phyloP scores from a whole-genome alignment of 202 grass and related monocot genomes.

The Carex arenaria region DNA sequence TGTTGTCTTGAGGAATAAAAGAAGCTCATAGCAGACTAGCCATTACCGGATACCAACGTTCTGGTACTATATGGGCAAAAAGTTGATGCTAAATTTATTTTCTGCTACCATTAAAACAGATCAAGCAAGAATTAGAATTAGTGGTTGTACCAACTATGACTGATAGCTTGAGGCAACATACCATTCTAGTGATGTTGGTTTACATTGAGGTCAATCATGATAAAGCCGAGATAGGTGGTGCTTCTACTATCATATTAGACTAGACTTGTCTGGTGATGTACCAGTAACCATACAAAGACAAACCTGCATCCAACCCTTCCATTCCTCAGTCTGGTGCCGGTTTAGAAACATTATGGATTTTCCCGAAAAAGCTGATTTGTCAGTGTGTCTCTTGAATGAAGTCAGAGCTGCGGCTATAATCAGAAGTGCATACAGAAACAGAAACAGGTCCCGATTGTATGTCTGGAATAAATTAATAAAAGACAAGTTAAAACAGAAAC shows the following conservation, averaged over 20 bases:
- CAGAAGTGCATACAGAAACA: constrained; percentile 94
- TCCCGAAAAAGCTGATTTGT: constrained; percentile 85
- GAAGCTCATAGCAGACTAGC: background rate
- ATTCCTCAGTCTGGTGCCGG: constrained; percentile 98
- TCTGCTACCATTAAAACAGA: background rate
- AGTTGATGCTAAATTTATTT: background rate
- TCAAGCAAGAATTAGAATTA: background rate
- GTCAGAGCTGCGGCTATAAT: constrained; percentile 79
- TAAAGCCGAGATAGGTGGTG: background rate
- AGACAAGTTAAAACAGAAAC: background rate
- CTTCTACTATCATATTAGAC: background rate
- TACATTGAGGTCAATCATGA: background rate
- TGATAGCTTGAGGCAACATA: background rate
- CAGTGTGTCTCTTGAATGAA: constrained; percentile 91
- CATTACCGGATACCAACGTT: background rate
- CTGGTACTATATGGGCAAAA: background rate
- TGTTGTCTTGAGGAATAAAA: background rate
- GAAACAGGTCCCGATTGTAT: constrained; percentile 91
- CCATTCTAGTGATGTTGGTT: background rate
- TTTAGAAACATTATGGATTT: constrained; percentile 91
- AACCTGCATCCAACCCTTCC: constrained; percentile 99
- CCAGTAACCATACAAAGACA: constrained; percentile 23
- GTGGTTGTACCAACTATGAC: background rate
- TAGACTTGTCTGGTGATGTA: background rate
- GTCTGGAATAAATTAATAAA: constrained; percentile 50